Evolutionary conservation across 2,329 filamentous ascomycete genomes (phyloP), one percentile per base, ranked within the genome.

Genomic region (Chrysoporthe puriensis): DNA sequence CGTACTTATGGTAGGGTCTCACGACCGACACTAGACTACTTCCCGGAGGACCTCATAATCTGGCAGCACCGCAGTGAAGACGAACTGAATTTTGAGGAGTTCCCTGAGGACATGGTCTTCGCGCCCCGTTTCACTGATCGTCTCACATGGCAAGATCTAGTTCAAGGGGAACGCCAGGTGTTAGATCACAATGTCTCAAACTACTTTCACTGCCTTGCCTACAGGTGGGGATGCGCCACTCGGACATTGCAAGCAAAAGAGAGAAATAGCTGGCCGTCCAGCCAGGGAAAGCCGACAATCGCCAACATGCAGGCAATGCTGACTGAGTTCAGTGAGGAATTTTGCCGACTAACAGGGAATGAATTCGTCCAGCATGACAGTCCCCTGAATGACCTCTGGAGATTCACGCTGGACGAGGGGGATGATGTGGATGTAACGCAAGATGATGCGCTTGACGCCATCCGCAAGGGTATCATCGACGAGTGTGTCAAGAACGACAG

Each of bases 401-500:
- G n/a, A 5, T 36, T 16, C 34, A 34, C 64, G 21, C 58, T 36
- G 46, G 61, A 76, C 18, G 76, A 71, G 43, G 60, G 63, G 26
- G 70, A 71, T 43, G 63, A 73, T 13, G 68, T 69, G 3, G 48
- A 63, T 8, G 54, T 72, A 58, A 70, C 66, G 1, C 66, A 71
- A 1, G 61, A 69, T 1, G 56, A 70, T 3, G 72, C 76, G 8
- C 73, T 74, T 54, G 62, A 72, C 1, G 50, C 78, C 1, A 74
- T 84, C 52, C 76, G 80, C 46, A 73, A 75, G 57, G 76, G 75
- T 0, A 75, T 86, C 57, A 76, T 85, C 26, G 73, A 78, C 3
- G 83, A 86, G 75, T 76, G 79, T 32, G 76, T 79, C 52, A 73
- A 77, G 66, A 84, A 84, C 68, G 74, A 77, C 64, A 78, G 75